Percentiles rank a stretch among this genome's conserved stretches.
Conservation (phyloP, 345 rosid species). For the Sisymbrium irio region DNA sequence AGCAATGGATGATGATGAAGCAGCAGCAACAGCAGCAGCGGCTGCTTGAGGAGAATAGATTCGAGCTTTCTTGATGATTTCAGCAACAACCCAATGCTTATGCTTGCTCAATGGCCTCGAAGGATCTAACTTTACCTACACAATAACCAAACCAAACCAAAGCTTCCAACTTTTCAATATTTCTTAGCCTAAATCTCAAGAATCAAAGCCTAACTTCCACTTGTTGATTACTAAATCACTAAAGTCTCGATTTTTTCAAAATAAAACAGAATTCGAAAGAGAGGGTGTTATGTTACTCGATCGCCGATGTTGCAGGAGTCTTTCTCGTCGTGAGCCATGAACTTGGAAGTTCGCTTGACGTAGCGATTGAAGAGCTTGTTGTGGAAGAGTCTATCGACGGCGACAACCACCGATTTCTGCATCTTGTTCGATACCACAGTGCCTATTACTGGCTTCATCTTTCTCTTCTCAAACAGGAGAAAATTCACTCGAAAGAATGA, state of each 20-base stretch:
- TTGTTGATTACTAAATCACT: no score
- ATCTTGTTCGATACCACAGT: slow-evolving; percentile 42
- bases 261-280: not conserved
- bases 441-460: slow-evolving; percentile 37
- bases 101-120: slow-evolving; percentile 94
- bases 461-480: not conserved
- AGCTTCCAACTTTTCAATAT: not conserved
- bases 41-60: slow-evolving; percentile 50
- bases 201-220: not conserved
- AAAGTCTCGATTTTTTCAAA: not conserved
- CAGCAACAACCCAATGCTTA: slow-evolving; percentile 90
- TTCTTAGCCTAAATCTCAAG: not conserved
- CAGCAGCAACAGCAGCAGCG: slow-evolving; percentile 22
- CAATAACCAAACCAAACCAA: not conserved
- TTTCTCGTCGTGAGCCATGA: slow-evolving; percentile 92
- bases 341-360: slow-evolving; percentile 88
- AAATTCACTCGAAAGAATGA: not conserved
- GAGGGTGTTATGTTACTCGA: slow-evolving; percentile 43
- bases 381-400: slow-evolving; percentile 83
- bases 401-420: slow-evolving; percentile 71
- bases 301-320: slow-evolving; percentile 81
- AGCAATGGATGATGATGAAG: not conserved
- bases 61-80: slow-evolving; percentile 81
- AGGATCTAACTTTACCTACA: slow-evolving; percentile 78
- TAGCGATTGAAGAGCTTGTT: slow-evolving; percentile 73